These are phyloP conservation scores for Candolleomyces aberdarensis DNA, from an alignment of 768 basidiomycete species.

Conservation along the genomic window DNA sequence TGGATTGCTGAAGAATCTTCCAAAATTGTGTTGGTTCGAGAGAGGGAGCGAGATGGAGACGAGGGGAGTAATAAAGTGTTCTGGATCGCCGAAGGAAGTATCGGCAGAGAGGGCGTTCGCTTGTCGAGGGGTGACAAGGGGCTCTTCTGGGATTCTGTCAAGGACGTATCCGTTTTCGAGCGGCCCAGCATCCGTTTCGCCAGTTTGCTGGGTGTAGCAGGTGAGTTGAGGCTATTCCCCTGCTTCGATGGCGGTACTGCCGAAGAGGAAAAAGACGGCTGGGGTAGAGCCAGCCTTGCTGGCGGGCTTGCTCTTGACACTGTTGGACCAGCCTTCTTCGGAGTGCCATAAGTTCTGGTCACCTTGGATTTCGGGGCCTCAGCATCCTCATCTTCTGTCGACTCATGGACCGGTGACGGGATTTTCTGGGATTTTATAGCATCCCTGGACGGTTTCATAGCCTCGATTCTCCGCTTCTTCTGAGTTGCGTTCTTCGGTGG, in stretches of 20 bases:
- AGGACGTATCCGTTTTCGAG: constrained; percentile 59
- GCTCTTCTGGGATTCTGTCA: constrained; percentile 26
- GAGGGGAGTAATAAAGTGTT: constrained; percentile 18
- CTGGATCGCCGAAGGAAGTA: constrained; percentile 18
- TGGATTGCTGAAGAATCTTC: neutral
- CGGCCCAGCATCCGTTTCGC: constrained; percentile 73
- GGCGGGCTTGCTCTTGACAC: neutral
- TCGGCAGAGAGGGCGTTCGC: constrained; percentile 37
- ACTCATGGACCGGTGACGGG: neutral
- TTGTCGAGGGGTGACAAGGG: constrained; percentile 14
- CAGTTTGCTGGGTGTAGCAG: constrained; percentile 19
- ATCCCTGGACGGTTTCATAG: neutral
- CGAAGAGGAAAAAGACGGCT: constrained; percentile 32
- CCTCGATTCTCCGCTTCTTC: neutral
- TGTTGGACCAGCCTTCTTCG: constrained; percentile 8
- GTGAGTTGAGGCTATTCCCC: constrained; percentile 14
- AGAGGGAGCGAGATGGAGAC: neutral
- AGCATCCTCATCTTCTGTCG: constrained; percentile 3
- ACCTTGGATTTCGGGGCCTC: constrained; percentile 6
- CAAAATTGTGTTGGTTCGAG: neutral
- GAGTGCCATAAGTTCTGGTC: constrained; percentile 18
- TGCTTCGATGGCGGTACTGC: constrained; percentile 22
- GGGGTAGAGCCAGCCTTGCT: neutral
- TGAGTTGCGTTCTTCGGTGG: neutral
- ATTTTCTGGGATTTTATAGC: neutral